Percentiles rank a stretch among this genome's conserved stretches.
Evolutionary conservation across 2,329 filamentous ascomycete genomes (phyloP).

Genomic region (Pestalotiopsis sp.): DNA sequence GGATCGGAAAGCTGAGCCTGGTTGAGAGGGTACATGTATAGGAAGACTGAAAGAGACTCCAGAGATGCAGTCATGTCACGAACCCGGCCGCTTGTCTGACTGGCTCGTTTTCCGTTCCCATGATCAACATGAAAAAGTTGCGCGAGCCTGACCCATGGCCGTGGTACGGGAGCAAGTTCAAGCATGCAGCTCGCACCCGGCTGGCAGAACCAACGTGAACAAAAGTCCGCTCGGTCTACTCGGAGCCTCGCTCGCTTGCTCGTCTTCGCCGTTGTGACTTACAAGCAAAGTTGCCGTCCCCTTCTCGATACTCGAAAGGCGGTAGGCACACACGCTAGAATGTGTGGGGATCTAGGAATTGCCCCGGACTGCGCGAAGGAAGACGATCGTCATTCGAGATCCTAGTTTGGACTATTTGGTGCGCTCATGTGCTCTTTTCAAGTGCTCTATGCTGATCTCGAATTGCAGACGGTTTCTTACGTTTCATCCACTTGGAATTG

Average conservation of each 20-base stretch:
- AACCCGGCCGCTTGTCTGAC: not conserved
- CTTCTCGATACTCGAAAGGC: not conserved
- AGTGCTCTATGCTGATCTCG: not conserved
- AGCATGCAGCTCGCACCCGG: not conserved
- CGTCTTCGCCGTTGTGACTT: not conserved
- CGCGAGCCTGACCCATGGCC: not conserved
- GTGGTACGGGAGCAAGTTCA: not conserved
- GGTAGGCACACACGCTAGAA: not conserved
- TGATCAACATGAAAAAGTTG: constrained; percentile 1
- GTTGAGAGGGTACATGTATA: not conserved
- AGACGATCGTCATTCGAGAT: constrained; percentile 14
- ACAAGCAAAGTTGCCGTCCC: not conserved
- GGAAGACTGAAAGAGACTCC: not conserved
- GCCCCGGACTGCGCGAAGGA: constrained; percentile 7
- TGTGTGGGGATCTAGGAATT: not conserved
- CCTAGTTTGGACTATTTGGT: constrained; percentile 1
- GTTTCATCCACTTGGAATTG: not conserved
- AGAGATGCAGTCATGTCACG: not conserved
- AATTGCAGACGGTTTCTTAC: not conserved
- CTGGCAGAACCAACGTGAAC: not conserved
- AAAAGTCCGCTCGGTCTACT: not conserved
- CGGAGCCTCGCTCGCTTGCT: not conserved
- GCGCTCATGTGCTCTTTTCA: constrained; percentile 13
- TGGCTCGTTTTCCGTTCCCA: constrained; percentile 1
- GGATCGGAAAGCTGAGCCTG: not conserved